A percentile compares a stretch with the other conserved stretches of the same genome.
Conservation (phyloP, 495 filamentous ascomycete species). For the Aspergillus cavernicola region DNA sequence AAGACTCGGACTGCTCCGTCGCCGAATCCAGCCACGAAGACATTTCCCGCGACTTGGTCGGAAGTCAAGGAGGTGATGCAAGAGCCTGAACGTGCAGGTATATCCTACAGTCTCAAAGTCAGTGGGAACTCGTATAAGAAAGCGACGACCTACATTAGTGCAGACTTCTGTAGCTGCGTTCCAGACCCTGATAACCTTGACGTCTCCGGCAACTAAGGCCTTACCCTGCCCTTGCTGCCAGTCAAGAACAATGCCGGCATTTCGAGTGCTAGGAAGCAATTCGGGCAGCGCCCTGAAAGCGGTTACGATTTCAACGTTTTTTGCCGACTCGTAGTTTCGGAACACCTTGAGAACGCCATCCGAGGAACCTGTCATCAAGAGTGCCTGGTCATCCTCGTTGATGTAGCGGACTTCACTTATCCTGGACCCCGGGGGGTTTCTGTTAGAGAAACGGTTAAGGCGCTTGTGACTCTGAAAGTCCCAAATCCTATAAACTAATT, state of each 20-base stretch:
- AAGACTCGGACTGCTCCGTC: constrained; percentile 96
- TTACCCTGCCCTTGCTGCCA: constrained; percentile 98
- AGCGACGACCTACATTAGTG: constrained; percentile 56
- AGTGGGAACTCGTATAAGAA: background rate
- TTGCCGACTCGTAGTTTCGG: constrained; percentile 71
- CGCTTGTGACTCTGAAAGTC: constrained; percentile 77
- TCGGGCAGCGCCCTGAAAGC: constrained; percentile 90
- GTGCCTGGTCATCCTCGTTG: constrained; percentile 95
- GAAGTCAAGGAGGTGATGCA: constrained; percentile 95
- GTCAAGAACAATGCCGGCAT: constrained; percentile 92
- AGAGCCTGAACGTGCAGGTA: constrained; percentile 90
- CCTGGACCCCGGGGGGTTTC: constrained; percentile 83
- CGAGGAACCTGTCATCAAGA: constrained; percentile 90
- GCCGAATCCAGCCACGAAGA: constrained; percentile 94
- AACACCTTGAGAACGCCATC: constrained; percentile 95
- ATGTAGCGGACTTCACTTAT: constrained; percentile 95
- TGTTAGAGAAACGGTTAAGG: constrained; percentile 85
- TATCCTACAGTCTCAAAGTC: constrained; percentile 54
- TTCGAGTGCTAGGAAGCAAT: constrained; percentile 84
- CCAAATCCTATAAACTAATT: constrained; percentile 62
- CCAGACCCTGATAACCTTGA: constrained; percentile 94
- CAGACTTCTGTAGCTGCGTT: constrained; percentile 91
- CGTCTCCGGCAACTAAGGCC: constrained; percentile 90
- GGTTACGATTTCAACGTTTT: constrained; percentile 78
- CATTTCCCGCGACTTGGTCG: constrained; percentile 93